phyloP scores from a whole-genome alignment of 164 flowering plant genomes.

The Houttuynia cordata region DNA sequence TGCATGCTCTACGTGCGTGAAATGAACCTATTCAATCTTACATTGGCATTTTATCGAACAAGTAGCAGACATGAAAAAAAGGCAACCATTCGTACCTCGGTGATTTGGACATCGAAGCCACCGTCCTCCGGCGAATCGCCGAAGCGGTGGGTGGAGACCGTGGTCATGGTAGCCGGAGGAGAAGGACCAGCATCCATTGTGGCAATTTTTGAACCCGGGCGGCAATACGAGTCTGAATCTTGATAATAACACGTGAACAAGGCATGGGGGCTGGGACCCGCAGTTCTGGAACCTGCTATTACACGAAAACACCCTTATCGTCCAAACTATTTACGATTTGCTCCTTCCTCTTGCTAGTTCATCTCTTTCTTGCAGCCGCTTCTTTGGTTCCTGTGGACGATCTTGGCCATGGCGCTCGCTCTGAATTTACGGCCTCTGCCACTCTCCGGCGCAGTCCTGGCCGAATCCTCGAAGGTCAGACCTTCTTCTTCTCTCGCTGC shows the following conservation, averaged over 20 bases:
- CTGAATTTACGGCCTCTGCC: background rate
- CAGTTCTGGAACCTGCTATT: background rate
- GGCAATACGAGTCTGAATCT: too few relatives aligned
- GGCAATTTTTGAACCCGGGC: too few relatives aligned
- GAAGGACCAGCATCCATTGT: background rate
- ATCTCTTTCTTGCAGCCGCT: background rate
- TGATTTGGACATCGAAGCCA: background rate
- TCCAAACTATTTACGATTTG: background rate
- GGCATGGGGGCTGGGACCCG: too few relatives aligned
- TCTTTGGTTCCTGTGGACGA: background rate
- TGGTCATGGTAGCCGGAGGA: background rate
- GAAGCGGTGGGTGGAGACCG: background rate
- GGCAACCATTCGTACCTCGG: background rate
- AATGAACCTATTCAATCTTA: background rate
- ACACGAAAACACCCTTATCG: background rate
- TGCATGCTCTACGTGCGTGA: slow-evolving; percentile 44
- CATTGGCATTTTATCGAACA: background rate
- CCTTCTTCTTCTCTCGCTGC: background rate
- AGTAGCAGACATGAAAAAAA: background rate
- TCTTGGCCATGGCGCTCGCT: background rate
- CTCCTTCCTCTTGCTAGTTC: background rate
- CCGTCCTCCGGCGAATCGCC: background rate
- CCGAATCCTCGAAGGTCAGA: background rate
- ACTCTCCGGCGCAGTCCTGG: background rate
- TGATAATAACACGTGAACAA: too few relatives aligned